Conservation (phyloP, 768 basidiomycete genomes). For the Amanita fuliginea region DNA sequence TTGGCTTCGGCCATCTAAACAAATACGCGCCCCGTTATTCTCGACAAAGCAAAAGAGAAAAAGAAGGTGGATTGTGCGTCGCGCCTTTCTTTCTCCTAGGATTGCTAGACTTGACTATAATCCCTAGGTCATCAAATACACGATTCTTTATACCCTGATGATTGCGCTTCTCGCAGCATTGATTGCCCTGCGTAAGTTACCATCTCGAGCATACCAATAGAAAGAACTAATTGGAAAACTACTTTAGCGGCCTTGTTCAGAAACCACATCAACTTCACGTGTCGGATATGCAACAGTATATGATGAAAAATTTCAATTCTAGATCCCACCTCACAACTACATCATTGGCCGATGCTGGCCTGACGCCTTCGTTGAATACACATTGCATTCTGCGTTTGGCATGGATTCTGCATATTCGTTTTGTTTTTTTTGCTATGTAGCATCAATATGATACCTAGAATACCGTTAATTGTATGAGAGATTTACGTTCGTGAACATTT, state of each 20-base stretch:
- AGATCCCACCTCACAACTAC: background rate
- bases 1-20: constrained; percentile 93
- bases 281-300: constrained; percentile 79
- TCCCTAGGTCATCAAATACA: constrained; percentile 68
- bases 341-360: background rate
- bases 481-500: background rate
- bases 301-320: constrained; percentile 31
- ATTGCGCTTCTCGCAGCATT: constrained; percentile 71
- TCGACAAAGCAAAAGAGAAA: constrained; percentile 91
- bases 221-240: constrained; percentile 10
- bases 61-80: constrained; percentile 72
- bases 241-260: constrained; percentile 69
- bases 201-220: background rate
- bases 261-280: constrained; percentile 63
- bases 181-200: constrained; percentile 66
- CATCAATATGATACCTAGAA: constrained; percentile 1
- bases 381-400: background rate
- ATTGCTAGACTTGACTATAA: constrained; percentile 3
- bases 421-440: constrained; percentile 2
- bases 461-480: background rate
- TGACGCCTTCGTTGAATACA: background rate
- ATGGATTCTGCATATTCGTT: background rate
- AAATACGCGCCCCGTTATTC: constrained; percentile 88
- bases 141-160: constrained; percentile 69
- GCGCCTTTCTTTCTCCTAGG: constrained; percentile 14